Evolutionary conservation across 2,329 filamentous ascomycete species (phyloP).

Genomic region (Aspergillus sp.): DNA sequence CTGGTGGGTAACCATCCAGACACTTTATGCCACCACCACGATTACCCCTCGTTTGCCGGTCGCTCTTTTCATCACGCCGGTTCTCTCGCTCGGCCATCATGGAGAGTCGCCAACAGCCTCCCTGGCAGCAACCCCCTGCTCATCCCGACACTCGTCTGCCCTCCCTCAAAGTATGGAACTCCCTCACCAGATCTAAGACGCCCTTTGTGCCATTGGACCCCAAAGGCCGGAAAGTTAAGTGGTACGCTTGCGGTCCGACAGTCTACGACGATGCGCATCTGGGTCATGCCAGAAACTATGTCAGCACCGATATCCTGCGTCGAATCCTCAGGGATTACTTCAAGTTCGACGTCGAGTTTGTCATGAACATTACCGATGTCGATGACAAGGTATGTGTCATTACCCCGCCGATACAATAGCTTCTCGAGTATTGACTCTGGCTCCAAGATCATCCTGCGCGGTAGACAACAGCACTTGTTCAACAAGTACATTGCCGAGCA

Average conservation of each 20-base stretch:
- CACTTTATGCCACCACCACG: slow-evolving; percentile 6
- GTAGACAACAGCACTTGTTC: slow-evolving; percentile 77
- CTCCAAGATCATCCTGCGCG: slow-evolving; percentile 61
- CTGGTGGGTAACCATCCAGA: no score
- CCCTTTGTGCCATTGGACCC: slow-evolving; percentile 72
- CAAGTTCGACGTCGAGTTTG: slow-evolving; percentile 77
- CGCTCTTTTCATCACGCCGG: slow-evolving; percentile 1
- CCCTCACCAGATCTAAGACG: slow-evolving; percentile 71
- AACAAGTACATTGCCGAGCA: slow-evolving; percentile 63
- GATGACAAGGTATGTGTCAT: slow-evolving; percentile 65
- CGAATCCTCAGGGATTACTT: slow-evolving; percentile 83
- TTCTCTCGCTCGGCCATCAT: slow-evolving; percentile 6
- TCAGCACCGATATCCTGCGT: slow-evolving; percentile 83
- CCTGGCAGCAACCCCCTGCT: slow-evolving; percentile 45
- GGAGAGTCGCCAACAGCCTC: slow-evolving; percentile 44
- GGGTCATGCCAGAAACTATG: slow-evolving; percentile 86
- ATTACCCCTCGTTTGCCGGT: neutral
- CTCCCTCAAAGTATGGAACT: slow-evolving; percentile 77
- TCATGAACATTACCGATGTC: slow-evolving; percentile 91
- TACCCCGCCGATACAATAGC: neutral
- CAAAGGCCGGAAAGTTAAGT: slow-evolving; percentile 68
- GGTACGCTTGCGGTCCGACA: slow-evolving; percentile 90
- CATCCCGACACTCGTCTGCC: slow-evolving; percentile 43
- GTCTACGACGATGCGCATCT: slow-evolving; percentile 81
- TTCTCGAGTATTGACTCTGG: slow-evolving; percentile 10